Evolutionary conservation across 768 basidiomycete species (phyloP).

Genomic region (Boletus bicolor): DNA sequence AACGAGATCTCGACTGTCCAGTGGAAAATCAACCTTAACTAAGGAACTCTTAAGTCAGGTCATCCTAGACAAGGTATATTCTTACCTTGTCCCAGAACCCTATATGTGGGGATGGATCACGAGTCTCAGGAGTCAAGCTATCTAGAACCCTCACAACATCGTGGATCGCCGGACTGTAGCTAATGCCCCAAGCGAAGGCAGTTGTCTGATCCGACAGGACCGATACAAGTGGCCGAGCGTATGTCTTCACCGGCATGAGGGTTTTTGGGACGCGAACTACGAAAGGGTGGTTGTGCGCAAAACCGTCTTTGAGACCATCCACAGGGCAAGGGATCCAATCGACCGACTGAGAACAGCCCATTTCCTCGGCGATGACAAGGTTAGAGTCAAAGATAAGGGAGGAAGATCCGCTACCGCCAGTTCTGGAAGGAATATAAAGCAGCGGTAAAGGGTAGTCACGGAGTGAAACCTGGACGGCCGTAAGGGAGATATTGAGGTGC

Average conservation of each 20-base stretch:
- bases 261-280: conserved; percentile 77
- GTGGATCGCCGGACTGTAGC: conserved; percentile 81
- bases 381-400: conserved; percentile 70
- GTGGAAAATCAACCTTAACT: conserved; percentile 80
- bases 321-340: conserved; percentile 72
- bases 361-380: conserved; percentile 85
- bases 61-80: background rate
- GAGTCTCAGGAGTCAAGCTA: conserved; percentile 69
- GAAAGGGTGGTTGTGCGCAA: conserved; percentile 50
- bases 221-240: conserved; percentile 69
- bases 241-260: conserved; percentile 93
- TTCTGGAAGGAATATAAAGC: conserved; percentile 60
- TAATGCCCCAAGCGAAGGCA: conserved; percentile 84
- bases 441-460: conserved; percentile 90
- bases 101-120: conserved; percentile 76
- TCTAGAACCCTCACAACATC: conserved; percentile 85
- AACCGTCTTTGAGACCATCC: conserved; percentile 51
- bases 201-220: conserved; percentile 65
- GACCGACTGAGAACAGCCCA: conserved; percentile 63
- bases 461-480: conserved; percentile 57
- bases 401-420: conserved; percentile 32
- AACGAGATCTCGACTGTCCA: conserved; percentile 75
- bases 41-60: conserved; percentile 4
- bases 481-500: conserved; percentile 67
- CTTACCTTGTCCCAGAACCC: conserved; percentile 96